Percentiles rank a stretch among this genome's conserved stretches.
phyloP scores from a whole-genome alignment of 73 alveolate genomes.

The Paramecium bursaria region DNA sequence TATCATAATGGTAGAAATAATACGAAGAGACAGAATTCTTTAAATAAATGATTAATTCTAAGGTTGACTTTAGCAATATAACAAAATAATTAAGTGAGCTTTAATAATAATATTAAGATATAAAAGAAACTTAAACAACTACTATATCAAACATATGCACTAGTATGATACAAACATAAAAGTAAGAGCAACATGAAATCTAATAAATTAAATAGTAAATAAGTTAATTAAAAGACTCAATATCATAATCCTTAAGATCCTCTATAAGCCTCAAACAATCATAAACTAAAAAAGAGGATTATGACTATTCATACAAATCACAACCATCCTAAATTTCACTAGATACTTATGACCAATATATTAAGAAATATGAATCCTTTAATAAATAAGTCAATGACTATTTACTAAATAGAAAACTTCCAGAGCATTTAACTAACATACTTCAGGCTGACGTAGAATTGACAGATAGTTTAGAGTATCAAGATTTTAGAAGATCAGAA shows the following conservation, averaged over 20 bases:
- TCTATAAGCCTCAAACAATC: background rate
- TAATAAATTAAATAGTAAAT: conserved; percentile 22
- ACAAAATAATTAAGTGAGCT: background rate
- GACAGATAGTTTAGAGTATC: background rate
- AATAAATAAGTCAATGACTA: conserved; percentile 50
- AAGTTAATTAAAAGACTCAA: background rate
- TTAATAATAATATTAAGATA: background rate
- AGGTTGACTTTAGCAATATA: background rate
- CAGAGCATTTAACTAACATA: conserved; percentile 17
- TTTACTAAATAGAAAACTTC: conserved; percentile 32
- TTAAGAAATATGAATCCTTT: conserved; percentile 50
- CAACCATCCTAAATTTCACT: background rate
- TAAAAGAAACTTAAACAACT: background rate
- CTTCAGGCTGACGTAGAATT: conserved; percentile 3
- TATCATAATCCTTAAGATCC: too few relatives aligned
- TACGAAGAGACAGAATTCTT: too few relatives aligned
- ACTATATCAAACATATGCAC: conserved; percentile 1
- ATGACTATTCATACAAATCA: conserved; percentile 31
- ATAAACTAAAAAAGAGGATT: conserved; percentile 5
- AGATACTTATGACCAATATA: conserved; percentile 41
- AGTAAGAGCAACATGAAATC: conserved; percentile 6
- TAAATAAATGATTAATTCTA: too few relatives aligned
- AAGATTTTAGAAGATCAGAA: background rate
- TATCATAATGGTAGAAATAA: background rate
- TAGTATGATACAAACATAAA: conserved; percentile 16